Base-by-base conservation (phyloP, 2,329 filamentous ascomycete genomes). In the Colletotrichum limetticola region DNA sequence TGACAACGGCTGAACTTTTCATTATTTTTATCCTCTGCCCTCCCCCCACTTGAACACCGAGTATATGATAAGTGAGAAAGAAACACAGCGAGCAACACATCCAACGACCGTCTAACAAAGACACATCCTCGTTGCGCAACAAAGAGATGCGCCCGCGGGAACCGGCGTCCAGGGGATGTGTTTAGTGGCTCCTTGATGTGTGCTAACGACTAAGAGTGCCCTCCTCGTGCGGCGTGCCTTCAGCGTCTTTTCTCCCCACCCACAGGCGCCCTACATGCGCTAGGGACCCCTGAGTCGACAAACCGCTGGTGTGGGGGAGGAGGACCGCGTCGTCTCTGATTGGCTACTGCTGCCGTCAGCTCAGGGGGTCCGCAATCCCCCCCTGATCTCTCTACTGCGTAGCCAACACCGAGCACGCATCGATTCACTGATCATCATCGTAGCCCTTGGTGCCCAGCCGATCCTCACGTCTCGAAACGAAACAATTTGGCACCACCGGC, bases 231-330 rank as follows among this genome's bases (percentile, higher is more conserved):
- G 8, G 30, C 30, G 30, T 42, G 37, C 37, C 37, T 42, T 59
- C 55, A 55, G 66, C 53, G 65, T 68, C 26, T 57, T 68, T 64
- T 68, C 64, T 58, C 69, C 53, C 66, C 69, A 72, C 65, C 60
- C 16, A n/a, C 22, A 71, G 46, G 60, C 66, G 71, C 71, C 66
- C 60, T 72, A 56, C 42, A 52, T 19, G 26, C 46, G 12, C 46
- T 61, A 72, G 71, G 67, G 71, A 73, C 67, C 71, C 71, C 71
- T 73, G 71, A 56, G 49, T 11, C 14, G n/a, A 32, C 22, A n/a
- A 28, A 57, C 60, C 32, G 52, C 37, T 49, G 37, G 19, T 42
- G 53, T 66, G 71, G 68, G 71, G 71, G 46, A 68, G 57, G 42
- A 61, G 22, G 30, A 32, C 35, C 14, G 30, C 19, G 12, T 55